These are phyloP conservation scores for Scutellaria galericulata DNA, from an alignment of 257 asterid genomes.

Conservation along the genomic window DNA sequence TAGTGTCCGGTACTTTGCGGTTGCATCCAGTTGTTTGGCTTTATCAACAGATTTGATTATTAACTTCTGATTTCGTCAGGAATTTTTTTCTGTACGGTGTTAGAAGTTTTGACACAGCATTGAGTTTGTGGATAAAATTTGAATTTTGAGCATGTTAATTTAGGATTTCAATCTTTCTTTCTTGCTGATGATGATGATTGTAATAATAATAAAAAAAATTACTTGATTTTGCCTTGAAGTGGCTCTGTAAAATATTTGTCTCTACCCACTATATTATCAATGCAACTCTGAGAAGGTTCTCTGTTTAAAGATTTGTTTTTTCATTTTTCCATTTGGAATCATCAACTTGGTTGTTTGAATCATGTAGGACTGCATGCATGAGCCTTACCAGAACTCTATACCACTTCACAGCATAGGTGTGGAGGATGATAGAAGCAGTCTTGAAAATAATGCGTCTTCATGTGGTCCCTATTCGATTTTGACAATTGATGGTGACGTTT, in stretches of 20 bases:
- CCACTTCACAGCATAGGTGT: slow-evolving; percentile 76
- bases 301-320: slow-evolving; percentile 21
- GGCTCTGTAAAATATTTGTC: slow-evolving; percentile 19
- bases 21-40: background rate
- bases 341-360: slow-evolving; percentile 19
- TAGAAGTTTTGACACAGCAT: slow-evolving; percentile 10
- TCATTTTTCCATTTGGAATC: slow-evolving; percentile 7
- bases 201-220: background rate
- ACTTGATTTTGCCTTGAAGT: slow-evolving; percentile 17
- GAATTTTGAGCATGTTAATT: background rate
- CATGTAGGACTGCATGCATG: slow-evolving; percentile 87
- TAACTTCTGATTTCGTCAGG: background rate
- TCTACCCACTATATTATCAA: background rate
- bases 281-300: slow-evolving; percentile 3
- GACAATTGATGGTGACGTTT: slow-evolving; percentile 70
- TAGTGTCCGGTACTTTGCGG: background rate
- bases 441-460: slow-evolving; percentile 74
- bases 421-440: slow-evolving; percentile 85
- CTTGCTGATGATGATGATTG: slow-evolving; percentile 13
- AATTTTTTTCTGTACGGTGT: background rate
- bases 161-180: background rate
- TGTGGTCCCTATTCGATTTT: slow-evolving; percentile 63
- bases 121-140: slow-evolving; percentile 17
- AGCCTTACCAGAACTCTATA: slow-evolving; percentile 67
- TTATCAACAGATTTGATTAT: background rate